phyloP scores from a whole-genome alignment of 1,284 basidiomycete species.

The Macrocybe sp. region DNA sequence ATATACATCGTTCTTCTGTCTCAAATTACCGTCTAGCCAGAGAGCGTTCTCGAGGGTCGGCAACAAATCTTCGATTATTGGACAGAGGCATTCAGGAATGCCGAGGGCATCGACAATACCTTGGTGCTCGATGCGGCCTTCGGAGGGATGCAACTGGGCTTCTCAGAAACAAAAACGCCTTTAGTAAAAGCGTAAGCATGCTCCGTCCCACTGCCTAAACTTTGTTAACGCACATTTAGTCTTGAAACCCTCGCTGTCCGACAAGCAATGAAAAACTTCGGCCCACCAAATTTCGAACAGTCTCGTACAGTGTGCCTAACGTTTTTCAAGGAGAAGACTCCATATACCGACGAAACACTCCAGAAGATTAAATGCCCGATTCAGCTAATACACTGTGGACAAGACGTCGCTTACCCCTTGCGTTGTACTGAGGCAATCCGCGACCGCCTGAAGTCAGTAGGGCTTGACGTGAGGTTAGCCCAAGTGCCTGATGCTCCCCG shows the following conservation, averaged over 20 bases:
- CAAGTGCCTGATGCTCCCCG: constrained; percentile 28
- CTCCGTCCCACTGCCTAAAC: not conserved
- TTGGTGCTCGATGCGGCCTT: not conserved
- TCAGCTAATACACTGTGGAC: constrained; percentile 26
- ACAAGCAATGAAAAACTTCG: constrained; percentile 20
- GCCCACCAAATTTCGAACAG: constrained; percentile 22
- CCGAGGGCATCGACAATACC: constrained; percentile 23
- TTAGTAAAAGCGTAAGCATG: constrained; percentile 22
- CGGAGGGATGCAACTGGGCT: constrained; percentile 23
- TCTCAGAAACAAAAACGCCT: constrained; percentile 18
- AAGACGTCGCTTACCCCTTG: constrained; percentile 30
- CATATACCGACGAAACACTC: constrained; percentile 19
- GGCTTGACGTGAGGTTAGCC: constrained; percentile 21
- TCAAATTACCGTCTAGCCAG: constrained; percentile 16
- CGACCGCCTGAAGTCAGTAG: constrained; percentile 21
- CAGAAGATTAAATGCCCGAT: constrained; percentile 25
- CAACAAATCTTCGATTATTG: constrained; percentile 31
- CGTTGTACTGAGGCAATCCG: constrained; percentile 21
- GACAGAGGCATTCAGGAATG: constrained; percentile 20
- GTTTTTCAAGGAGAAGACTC: constrained; percentile 28
- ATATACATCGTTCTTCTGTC: not conserved
- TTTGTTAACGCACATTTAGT: constrained; percentile 9
- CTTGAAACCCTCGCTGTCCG: constrained; percentile 20
- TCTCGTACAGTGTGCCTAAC: constrained; percentile 27
- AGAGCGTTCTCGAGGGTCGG: constrained; percentile 25